phyloP scores from a whole-genome alignment of 2,329 filamentous ascomycete genomes.

The Pyricularia sp. region DNA sequence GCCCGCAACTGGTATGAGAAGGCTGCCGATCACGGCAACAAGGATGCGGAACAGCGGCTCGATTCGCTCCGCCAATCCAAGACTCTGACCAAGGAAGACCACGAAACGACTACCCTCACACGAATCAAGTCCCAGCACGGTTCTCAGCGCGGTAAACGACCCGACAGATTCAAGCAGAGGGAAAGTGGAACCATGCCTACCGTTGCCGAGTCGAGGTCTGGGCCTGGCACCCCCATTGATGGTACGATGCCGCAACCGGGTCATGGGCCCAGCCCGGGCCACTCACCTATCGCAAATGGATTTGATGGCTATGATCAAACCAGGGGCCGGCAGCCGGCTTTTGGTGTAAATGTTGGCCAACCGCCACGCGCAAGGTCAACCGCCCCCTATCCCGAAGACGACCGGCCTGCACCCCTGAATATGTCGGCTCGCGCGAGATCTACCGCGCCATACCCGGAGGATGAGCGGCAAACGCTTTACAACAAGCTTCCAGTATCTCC shows the following conservation, averaged over 20 bases:
- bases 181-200: constrained; percentile 31
- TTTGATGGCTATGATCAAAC: constrained; percentile 5
- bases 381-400: constrained; percentile 40
- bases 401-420: background rate
- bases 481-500: constrained; percentile 17
- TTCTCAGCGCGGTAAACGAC: constrained; percentile 49
- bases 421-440: constrained; percentile 32
- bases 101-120: constrained; percentile 80
- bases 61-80: constrained; percentile 74
- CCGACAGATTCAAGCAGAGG: constrained; percentile 40
- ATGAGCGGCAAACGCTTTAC: constrained; percentile 26
- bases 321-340: constrained; percentile 31
- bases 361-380: constrained; percentile 29
- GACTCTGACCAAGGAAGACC: constrained; percentile 77
- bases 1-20: constrained; percentile 83
- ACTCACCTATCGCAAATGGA: background rate
- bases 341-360: constrained; percentile 34
- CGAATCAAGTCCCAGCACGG: constrained; percentile 75
- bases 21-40: constrained; percentile 81
- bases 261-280: constrained; percentile 11
- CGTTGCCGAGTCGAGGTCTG: constrained; percentile 27
- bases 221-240: constrained; percentile 16
- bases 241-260: constrained; percentile 3
- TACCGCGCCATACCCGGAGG: constrained; percentile 57
- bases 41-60: constrained; percentile 69